phyloP scores from a whole-genome alignment of 768 basidiomycete species.

The Tremella mesenterica region DNA sequence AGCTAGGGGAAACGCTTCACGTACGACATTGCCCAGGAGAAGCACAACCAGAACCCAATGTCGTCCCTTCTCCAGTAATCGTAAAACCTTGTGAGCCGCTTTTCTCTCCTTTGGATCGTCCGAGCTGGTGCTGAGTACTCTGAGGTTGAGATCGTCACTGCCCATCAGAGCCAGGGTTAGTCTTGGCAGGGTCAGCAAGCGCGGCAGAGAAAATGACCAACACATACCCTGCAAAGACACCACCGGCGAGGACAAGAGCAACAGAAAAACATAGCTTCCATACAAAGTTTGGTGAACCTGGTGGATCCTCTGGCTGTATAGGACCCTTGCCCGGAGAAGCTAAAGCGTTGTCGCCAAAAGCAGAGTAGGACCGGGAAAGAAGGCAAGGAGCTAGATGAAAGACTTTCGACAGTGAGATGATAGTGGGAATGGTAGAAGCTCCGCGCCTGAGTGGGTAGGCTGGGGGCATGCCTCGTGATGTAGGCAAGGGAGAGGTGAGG shows the following conservation, averaged over 20 bases:
- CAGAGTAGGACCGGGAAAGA: not conserved
- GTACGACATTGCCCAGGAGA: constrained; percentile 69
- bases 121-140: constrained; percentile 73
- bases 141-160: constrained; percentile 78
- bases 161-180: constrained; percentile 90
- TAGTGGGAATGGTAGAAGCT: constrained; percentile 22
- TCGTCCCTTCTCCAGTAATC: constrained; percentile 56
- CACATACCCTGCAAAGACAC: constrained; percentile 82
- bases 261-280: constrained; percentile 61
- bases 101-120: constrained; percentile 59
- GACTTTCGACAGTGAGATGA: constrained; percentile 30
- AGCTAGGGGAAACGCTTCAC: constrained; percentile 19
- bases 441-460: constrained; percentile 1
- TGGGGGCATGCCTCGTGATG: constrained; percentile 12
- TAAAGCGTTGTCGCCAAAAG: not conserved
- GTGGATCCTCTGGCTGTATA: constrained; percentile 40
- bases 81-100: constrained; percentile 48
- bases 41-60: constrained; percentile 95
- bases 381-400: constrained; percentile 10
- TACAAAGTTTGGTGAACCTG: constrained; percentile 56
- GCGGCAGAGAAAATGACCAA: not conserved
- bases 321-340: constrained; percentile 5
- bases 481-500: too few species aligned
- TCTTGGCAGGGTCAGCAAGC: constrained; percentile 45
- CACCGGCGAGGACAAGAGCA: constrained; percentile 69